Conservation (phyloP, 192 early-diverging fungal genomes). For the Backusella mclennaniae region DNA sequence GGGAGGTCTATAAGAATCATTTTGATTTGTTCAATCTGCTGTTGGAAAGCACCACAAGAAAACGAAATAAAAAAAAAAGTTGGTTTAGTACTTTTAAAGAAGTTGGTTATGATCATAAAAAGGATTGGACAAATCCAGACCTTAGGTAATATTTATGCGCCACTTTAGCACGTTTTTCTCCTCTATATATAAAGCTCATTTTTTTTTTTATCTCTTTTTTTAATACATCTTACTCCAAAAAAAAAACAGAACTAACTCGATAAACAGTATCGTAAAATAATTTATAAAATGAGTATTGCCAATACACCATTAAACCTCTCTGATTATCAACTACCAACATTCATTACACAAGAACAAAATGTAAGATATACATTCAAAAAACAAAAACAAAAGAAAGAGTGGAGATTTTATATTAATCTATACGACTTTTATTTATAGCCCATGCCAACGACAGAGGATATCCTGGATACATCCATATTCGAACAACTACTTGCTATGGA, state of each 20-base stretch:
- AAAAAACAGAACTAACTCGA: background rate
- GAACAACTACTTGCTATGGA: background rate
- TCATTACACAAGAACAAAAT: background rate
- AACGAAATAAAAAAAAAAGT: background rate
- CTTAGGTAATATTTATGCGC: background rate
- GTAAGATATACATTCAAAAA: background rate
- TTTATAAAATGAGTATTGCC: background rate
- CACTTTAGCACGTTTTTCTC: background rate
- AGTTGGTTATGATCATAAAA: background rate
- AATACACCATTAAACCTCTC: background rate
- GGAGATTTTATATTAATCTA: too few relatives aligned
- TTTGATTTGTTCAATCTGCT: background rate
- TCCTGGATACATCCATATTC: background rate
- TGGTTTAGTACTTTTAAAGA: background rate
- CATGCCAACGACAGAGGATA: background rate
- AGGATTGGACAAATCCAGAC: background rate
- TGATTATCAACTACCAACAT: background rate
- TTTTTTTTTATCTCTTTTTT: background rate
- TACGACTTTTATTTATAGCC: background rate
- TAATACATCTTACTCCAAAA: background rate
- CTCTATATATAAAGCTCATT: background rate
- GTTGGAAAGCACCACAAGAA: background rate
- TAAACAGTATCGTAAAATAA: too few relatives aligned
- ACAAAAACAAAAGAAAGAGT: background rate
- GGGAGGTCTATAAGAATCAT: background rate